These are phyloP conservation scores for Ormosia emarginata DNA, from an alignment of 306 rosid genomes.

Conservation along the genomic window DNA sequence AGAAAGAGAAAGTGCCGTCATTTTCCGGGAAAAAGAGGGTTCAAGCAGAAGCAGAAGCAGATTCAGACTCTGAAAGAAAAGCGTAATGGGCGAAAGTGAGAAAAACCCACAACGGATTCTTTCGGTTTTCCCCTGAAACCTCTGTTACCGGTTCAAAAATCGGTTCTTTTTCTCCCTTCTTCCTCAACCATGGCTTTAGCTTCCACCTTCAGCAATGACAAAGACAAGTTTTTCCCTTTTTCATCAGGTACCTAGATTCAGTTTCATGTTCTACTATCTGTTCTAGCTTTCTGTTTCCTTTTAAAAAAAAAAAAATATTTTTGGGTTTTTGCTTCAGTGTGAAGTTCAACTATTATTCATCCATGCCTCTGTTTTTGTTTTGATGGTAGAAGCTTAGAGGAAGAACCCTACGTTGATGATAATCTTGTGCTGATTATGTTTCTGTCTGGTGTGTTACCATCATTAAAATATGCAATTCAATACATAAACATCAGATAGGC, in stretches of 20 bases:
- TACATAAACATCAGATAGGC: background rate
- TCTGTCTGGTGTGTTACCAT: background rate
- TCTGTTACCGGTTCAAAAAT: background rate
- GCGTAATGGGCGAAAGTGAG: constrained; percentile 1
- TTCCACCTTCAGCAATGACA: background rate
- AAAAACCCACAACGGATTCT: background rate
- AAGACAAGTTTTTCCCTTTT: constrained; percentile 2
- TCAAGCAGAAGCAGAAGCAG: background rate
- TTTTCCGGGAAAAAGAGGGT: background rate
- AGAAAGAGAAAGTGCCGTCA: constrained; percentile 21
- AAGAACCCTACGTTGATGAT: constrained; percentile 10
- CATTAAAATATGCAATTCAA: background rate
- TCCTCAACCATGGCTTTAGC: background rate
- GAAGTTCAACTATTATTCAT: background rate
- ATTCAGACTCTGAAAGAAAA: background rate
- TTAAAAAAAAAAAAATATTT: too few species aligned
- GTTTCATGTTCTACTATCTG: background rate
- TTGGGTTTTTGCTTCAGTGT: background rate
- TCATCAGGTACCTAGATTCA: background rate
- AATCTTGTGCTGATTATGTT: background rate
- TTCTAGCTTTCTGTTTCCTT: background rate
- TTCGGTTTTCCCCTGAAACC: constrained; percentile 1
- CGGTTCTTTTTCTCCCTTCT: background rate
- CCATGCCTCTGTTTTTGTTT: background rate
- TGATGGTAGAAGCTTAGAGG: background rate